Evolutionary conservation across 1,139 yeast species (phyloP).

Genomic region (Taphrina communis): DNA sequence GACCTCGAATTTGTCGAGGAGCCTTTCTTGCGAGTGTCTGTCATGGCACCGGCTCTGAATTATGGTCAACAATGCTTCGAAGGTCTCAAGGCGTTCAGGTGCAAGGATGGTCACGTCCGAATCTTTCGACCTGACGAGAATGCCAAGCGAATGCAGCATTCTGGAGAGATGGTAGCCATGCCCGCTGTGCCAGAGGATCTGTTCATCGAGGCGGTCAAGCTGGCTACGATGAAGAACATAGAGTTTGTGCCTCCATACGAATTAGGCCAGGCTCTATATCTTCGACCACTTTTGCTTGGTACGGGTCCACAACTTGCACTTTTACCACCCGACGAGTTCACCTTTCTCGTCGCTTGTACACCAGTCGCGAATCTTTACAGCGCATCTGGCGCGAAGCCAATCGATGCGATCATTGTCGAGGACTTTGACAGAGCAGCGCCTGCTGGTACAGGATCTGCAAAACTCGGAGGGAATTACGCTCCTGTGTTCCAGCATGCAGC

Average conservation of each 20-base stretch:
- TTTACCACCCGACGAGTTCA: conserved; percentile 35
- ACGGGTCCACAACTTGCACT: conserved; percentile 39
- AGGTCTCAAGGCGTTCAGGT: conserved; percentile 41
- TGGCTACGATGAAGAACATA: conserved; percentile 28
- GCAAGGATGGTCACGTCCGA: conserved; percentile 40
- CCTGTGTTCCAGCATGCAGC: conserved; percentile 40
- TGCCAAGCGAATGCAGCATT: conserved; percentile 40
- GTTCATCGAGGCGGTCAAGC: conserved; percentile 36
- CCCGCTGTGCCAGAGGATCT: conserved; percentile 37
- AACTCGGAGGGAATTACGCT: conserved; percentile 41
- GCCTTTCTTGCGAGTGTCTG: conserved; percentile 34
- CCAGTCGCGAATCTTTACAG: conserved; percentile 40
- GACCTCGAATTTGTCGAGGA: conserved; percentile 34
- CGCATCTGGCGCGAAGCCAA: conserved; percentile 37
- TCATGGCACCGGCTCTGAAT: conserved; percentile 38
- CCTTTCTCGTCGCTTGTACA: conserved; percentile 33
- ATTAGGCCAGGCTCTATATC: conserved; percentile 37
- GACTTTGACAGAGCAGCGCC: conserved; percentile 43
- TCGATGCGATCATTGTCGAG: conserved; percentile 40
- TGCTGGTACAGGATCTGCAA: conserved; percentile 40
- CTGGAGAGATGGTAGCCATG: conserved; percentile 37
- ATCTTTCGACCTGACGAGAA: conserved; percentile 41
- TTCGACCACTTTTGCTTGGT: conserved; percentile 40
- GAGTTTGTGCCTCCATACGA: conserved; percentile 42
- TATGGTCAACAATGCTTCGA: conserved; percentile 42